Percentiles rank a stretch among this genome's conserved stretches.
phyloP scores from a whole-genome alignment of 441 rosid species.

The Populus hybrid region DNA sequence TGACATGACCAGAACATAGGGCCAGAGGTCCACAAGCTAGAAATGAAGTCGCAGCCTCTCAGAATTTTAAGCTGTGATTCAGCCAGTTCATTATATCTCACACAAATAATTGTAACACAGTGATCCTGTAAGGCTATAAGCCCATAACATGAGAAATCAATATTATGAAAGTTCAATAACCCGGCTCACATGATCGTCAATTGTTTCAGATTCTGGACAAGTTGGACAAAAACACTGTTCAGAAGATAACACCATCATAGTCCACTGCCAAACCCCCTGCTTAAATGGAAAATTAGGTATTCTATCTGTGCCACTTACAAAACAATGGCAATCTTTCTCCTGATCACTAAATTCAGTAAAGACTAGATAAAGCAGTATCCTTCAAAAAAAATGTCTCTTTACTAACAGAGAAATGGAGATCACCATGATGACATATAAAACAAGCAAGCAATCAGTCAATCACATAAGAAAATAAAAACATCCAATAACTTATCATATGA shows the following conservation, averaged over 20 bases:
- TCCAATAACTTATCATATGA: too few species aligned
- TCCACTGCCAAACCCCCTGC: neutral
- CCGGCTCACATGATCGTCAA: neutral
- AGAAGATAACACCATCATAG: neutral
- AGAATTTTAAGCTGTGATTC: neutral
- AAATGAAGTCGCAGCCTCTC: neutral
- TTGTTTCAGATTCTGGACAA: neutral
- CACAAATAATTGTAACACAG: neutral
- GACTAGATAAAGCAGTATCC: neutral
- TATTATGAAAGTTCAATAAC: neutral
- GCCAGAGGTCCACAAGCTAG: too few species aligned
- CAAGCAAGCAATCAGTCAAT: neutral
- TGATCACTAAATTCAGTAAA: neutral
- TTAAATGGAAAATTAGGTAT: neutral
- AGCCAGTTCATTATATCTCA: neutral
- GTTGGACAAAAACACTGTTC: neutral
- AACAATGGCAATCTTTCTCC: neutral
- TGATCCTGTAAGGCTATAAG: neutral
- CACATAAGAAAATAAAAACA: neutral
- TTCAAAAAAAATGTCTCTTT: neutral
- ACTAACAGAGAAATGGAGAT: neutral
- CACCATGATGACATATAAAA: neutral
- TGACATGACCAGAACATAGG: too few species aligned
- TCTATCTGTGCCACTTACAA: neutral
- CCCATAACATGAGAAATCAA: neutral